Conservation (phyloP, 345 rosid species). For the Brassica nigra region DNA sequence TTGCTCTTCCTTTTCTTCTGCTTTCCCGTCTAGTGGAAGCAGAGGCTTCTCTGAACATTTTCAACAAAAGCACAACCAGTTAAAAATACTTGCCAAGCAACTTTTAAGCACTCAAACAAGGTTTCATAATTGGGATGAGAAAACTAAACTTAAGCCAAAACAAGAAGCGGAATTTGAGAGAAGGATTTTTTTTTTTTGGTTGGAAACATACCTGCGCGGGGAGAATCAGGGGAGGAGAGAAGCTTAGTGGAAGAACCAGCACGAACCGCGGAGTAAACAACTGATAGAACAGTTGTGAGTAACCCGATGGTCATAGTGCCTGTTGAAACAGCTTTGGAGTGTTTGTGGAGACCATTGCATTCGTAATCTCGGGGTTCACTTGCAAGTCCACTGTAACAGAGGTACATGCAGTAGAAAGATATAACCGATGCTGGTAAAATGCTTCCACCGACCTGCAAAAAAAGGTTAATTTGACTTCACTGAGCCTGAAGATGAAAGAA, state of each 20-base stretch:
- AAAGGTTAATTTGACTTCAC: conserved; percentile 6
- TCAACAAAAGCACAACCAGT: conserved; percentile 19
- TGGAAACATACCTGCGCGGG: conserved; percentile 70
- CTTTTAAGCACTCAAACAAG: background rate
- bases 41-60: conserved; percentile 69
- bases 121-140: background rate
- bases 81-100: background rate
- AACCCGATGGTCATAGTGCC: conserved; percentile 86
- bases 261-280: conserved; percentile 96
- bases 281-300: conserved; percentile 86
- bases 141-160: conserved; percentile 1
- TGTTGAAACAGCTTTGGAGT: conserved; percentile 88
- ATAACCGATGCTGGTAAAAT: conserved; percentile 93
- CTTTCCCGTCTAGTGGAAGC: conserved; percentile 79
- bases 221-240: conserved; percentile 89
- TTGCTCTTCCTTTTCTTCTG: conserved; percentile 69
- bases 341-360: conserved; percentile 95
- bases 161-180: background rate
- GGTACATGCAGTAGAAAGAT: conserved; percentile 90
- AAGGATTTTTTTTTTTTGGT: background rate
- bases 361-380: conserved; percentile 94
- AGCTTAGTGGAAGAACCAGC: conserved; percentile 97
- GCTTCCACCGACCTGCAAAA: conserved; percentile 84
- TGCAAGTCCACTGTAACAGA: conserved; percentile 93
- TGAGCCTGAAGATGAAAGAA: background rate